Conservation (phyloP, 441 rosid species). For the Jatropha podagrica region DNA sequence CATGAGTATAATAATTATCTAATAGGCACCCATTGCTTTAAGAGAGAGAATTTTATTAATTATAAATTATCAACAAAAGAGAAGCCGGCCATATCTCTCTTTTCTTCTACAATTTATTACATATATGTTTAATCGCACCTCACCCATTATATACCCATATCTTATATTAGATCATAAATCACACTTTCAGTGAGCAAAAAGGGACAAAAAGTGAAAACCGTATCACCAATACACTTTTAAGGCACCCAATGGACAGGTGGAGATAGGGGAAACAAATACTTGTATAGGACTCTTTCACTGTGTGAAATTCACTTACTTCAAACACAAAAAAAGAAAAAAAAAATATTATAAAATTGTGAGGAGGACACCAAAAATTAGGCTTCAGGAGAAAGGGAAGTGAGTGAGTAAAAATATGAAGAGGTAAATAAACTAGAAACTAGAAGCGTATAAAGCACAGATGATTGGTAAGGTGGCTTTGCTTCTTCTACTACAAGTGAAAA, state of each 20-base stretch:
- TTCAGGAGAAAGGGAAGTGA: conserved; percentile 37
- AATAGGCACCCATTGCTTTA: too few relatives aligned
- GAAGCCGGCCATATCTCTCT: not conserved
- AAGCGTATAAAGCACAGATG: conserved; percentile 47
- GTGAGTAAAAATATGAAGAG: not conserved
- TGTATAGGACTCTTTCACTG: conserved; percentile 19
- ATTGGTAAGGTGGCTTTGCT: conserved; percentile 59
- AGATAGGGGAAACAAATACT: conserved; percentile 14
- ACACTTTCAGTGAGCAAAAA: conserved; percentile 13
- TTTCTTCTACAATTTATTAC: too few relatives aligned
- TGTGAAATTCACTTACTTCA: conserved; percentile 18
- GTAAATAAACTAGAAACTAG: not conserved
- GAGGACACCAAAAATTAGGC: conserved; percentile 21
- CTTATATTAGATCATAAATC: not conserved
- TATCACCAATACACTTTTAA: conserved; percentile 32
- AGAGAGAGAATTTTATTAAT: too few relatives aligned
- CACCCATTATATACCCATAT: not conserved
- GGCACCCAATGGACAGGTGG: conserved; percentile 38
- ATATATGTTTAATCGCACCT: not conserved
- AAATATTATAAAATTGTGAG: not conserved
- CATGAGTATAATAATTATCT: too few relatives aligned
- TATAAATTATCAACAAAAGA: too few relatives aligned
- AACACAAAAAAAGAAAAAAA: conserved; percentile 18
- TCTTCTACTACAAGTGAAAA: conserved; percentile 51
- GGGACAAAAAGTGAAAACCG: not conserved